A percentile compares a stretch with the other conserved stretches of the same genome.
These are phyloP conservation scores for Salix udensis DNA, from an alignment of 345 rosid species.

Conservation along the genomic window DNA sequence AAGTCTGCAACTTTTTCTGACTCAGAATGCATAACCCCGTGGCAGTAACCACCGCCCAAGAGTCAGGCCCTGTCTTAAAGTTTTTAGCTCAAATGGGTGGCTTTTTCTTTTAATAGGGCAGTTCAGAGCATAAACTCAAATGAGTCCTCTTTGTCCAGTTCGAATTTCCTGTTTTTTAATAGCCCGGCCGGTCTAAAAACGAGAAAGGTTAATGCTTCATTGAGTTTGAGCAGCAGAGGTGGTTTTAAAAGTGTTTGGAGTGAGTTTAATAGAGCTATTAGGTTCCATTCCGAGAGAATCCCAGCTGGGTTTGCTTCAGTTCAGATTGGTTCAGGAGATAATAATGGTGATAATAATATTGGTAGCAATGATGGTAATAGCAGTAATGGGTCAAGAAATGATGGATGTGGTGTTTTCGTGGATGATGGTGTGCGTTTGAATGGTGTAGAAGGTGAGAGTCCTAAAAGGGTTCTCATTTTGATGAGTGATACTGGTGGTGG, in stretches of 20 bases:
- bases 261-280: constrained; percentile 63
- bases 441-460: constrained; percentile 42
- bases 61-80: constrained; percentile 51
- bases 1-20: neutral
- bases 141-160: constrained; percentile 42
- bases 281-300: constrained; percentile 68
- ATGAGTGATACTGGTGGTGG: constrained; percentile 99
- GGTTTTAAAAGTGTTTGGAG: constrained; percentile 40
- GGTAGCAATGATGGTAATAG: constrained; percentile 3
- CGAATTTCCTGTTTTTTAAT: constrained; percentile 55
- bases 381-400: constrained; percentile 42
- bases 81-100: constrained; percentile 46
- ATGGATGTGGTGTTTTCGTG: constrained; percentile 46
- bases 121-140: constrained; percentile 35
- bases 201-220: constrained; percentile 44
- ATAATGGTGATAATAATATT: constrained; percentile 10
- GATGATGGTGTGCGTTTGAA: constrained; percentile 61
- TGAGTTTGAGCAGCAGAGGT: constrained; percentile 46
- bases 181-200: constrained; percentile 22
- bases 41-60: constrained; percentile 41
- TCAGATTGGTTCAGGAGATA: constrained; percentile 44
- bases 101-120: constrained; percentile 42
- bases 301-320: constrained; percentile 80
- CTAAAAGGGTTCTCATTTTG: constrained; percentile 85
- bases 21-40: constrained; percentile 64